Evolutionary conservation across 1,284 basidiomycete species (phyloP).

Genomic region (Thelephora terrestris): DNA sequence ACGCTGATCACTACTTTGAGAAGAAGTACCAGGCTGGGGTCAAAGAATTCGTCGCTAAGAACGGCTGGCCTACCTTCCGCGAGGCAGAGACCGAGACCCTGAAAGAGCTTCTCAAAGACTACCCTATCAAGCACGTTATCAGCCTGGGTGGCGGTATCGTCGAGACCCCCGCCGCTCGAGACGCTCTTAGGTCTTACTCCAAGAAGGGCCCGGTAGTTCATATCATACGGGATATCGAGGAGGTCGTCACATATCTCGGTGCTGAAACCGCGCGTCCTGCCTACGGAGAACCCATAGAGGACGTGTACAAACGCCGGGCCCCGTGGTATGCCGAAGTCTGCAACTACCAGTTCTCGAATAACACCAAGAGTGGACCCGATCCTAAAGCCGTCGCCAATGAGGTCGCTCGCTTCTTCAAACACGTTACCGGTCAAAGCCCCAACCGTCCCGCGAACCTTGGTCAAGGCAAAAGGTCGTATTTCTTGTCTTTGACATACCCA

Average conservation of each 20-base stretch:
- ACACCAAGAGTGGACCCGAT: conserved; percentile 30
- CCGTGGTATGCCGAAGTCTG: conserved; percentile 88
- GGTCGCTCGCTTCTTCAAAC: conserved; percentile 77
- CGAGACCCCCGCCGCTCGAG: conserved; percentile 70
- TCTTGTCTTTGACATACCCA: conserved; percentile 89
- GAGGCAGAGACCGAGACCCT: conserved; percentile 49
- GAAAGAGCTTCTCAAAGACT: conserved; percentile 46
- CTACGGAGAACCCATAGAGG: conserved; percentile 76
- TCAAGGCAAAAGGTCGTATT: conserved; percentile 68
- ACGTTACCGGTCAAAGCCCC: conserved; percentile 68
- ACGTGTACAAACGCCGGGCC: conserved; percentile 75
- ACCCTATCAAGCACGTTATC: conserved; percentile 61
- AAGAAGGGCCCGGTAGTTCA: conserved; percentile 60
- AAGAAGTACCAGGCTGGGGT: conserved; percentile 54
- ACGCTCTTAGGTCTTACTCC: conserved; percentile 63
- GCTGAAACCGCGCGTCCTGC: conserved; percentile 73
- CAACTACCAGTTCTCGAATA: conserved; percentile 80
- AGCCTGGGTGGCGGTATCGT: conserved; percentile 96
- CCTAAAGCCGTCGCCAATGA: conserved; percentile 24
- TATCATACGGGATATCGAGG: conserved; percentile 59
- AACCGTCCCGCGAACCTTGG: conserved; percentile 57
- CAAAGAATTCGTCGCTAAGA: conserved; percentile 66
- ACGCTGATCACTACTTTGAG: conserved; percentile 82
- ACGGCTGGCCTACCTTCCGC: conserved; percentile 77
- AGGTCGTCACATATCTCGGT: conserved; percentile 71